Base-by-base conservation (phyloP, 2,329 filamentous ascomycete species). In the Nigrograna mackinnonii region DNA sequence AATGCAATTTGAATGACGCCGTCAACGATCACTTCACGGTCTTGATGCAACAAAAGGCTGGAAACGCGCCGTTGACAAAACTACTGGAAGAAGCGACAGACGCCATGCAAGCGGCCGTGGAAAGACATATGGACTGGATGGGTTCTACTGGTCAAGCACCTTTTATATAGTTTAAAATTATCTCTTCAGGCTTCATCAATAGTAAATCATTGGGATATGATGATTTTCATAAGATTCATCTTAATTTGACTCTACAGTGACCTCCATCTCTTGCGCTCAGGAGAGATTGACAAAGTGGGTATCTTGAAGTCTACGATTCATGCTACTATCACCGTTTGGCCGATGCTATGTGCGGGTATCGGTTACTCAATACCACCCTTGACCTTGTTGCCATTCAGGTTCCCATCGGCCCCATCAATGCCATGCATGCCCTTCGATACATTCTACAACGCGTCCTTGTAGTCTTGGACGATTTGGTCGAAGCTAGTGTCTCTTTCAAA, bases 1-100 rank as follows among this genome's bases (percentile, higher is more conserved):
- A 81, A 58, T 68, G 81, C 30, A 83, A 83, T 62, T 76, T 83
- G 35, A 83, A 83, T 54, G 80, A 81, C 63, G 74, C 80, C 19
- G 70, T 83, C 55, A 80, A 78, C 64, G 66, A 73, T 57, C 64
- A 75, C 62, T 75, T 78, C 65, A 62, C 75, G 45, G 57, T 63
- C 43, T 62, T 79, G 48, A 71, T 73, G 73, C 46, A 61, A 35
- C 72, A 76, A 54, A 75, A 73, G 53, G 77, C 77, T 1, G 77
- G 74, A 1, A 73, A 72, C 46, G 71, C 74, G 22, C 76, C 77
- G 0, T 60, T 82, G 52, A 83, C 79, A 21, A 67, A 71, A 2
- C 47, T 81, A 43, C 71, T 82, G 55, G 80, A 82, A 62, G 71
- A 78, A 57, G 76, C 74, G 11, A 82, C 79, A 16, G 60, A 71